Percentiles rank a stretch among this genome's conserved stretches.
Conservation (phyloP, 2,329 filamentous ascomycete species). For the Penicillium sp. region DNA sequence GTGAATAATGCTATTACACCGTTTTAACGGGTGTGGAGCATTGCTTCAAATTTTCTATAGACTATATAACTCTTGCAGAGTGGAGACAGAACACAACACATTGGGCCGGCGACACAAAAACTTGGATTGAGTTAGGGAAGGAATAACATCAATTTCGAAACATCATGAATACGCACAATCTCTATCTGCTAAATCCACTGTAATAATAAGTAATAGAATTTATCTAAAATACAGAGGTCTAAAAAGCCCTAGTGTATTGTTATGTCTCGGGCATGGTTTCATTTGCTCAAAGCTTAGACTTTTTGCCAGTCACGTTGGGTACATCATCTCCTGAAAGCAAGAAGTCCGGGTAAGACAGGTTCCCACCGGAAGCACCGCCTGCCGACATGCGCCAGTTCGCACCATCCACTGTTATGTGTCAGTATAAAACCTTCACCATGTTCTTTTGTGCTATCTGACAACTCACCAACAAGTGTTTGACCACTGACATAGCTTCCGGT, state of each 20-base stretch:
- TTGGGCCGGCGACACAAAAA: background rate
- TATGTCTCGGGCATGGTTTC: background rate
- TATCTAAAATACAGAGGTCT: background rate
- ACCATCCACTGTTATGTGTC: slow-evolving; percentile 36
- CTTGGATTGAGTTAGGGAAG: background rate
- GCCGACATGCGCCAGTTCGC: slow-evolving; percentile 41
- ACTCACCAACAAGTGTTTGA: slow-evolving; percentile 64
- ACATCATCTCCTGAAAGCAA: slow-evolving; percentile 54
- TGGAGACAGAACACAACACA: background rate
- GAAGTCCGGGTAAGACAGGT: slow-evolving; percentile 58
- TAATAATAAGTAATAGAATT: background rate
- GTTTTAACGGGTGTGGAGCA: background rate
- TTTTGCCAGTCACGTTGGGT: slow-evolving; percentile 57
- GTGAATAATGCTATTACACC: background rate
- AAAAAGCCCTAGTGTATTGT: background rate
- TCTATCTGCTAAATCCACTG: background rate
- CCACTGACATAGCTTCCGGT: slow-evolving; percentile 85
- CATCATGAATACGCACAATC: background rate
- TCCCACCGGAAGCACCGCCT: slow-evolving; percentile 31
- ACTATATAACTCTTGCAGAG: background rate
- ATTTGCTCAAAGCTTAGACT: slow-evolving; percentile 50
- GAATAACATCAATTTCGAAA: background rate
- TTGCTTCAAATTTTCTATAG: background rate
- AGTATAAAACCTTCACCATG: background rate
- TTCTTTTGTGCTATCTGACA: background rate